A percentile compares a stretch with the other conserved stretches of the same genome.
Evolutionary conservation across 2,329 filamentous ascomycete genomes (phyloP).

Genomic region (Chrysosporium keratinophilum): DNA sequence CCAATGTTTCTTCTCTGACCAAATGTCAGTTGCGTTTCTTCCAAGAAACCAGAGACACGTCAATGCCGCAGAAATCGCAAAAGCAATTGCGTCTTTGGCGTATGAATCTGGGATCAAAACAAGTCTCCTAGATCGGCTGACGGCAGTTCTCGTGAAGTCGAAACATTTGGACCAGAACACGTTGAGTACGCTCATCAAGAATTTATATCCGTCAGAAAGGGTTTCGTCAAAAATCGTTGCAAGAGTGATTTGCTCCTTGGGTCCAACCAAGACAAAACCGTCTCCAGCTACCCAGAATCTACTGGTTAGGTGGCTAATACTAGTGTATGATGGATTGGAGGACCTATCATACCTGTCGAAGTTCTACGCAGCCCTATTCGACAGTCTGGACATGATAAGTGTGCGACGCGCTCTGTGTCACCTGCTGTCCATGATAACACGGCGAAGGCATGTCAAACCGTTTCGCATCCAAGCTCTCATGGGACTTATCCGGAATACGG

Average conservation of each 20-base stretch:
- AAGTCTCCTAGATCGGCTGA: conserved; percentile 49
- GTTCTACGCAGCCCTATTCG: conserved; percentile 67
- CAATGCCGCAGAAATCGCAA: conserved; percentile 54
- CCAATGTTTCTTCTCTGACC: not conserved
- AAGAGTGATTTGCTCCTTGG: conserved; percentile 61
- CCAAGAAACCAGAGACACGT: conserved; percentile 56
- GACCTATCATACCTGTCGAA: conserved; percentile 53
- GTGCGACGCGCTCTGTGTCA: conserved; percentile 63
- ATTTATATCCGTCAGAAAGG: conserved; percentile 60
- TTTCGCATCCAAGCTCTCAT: conserved; percentile 68
- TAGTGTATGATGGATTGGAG: conserved; percentile 62
- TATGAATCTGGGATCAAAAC: conserved; percentile 59
- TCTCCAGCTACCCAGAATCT: conserved; percentile 58
- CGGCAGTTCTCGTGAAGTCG: conserved; percentile 56
- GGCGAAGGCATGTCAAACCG: conserved; percentile 71
- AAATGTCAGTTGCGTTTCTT: conserved; percentile 27
- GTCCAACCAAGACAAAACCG: conserved; percentile 66
- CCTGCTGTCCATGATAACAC: conserved; percentile 65
- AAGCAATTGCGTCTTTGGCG: conserved; percentile 51
- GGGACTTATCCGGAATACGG: conserved; percentile 39
- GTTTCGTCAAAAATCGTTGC: conserved; percentile 53
- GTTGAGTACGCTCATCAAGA: conserved; percentile 57
- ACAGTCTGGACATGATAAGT: conserved; percentile 68
- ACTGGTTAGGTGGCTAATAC: conserved; percentile 67
- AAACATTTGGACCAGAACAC: conserved; percentile 67